A percentile compares a stretch with the other conserved stretches of the same genome.
These are phyloP conservation scores for Irpex sp. DNA, from an alignment of 1,284 basidiomycete species.

Conservation along the genomic window DNA sequence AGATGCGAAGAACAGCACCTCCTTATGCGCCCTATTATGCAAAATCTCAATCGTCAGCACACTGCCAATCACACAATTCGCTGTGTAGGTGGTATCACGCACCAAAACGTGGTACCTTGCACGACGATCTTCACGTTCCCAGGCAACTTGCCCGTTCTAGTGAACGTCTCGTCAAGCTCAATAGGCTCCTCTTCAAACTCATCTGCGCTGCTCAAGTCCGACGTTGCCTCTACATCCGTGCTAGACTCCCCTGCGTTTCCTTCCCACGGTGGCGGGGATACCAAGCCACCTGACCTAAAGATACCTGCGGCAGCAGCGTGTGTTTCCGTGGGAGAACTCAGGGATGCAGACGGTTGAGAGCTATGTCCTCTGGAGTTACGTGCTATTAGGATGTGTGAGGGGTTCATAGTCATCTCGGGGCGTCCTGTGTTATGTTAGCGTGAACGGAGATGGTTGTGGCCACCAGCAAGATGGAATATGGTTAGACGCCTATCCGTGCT, in stretches of 20 bases:
- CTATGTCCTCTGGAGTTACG: constrained; percentile 65
- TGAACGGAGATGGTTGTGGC: not conserved
- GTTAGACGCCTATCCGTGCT: not conserved
- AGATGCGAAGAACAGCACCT: constrained; percentile 79
- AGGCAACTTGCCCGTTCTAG: constrained; percentile 58
- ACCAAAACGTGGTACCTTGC: constrained; percentile 82
- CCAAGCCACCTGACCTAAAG: constrained; percentile 59
- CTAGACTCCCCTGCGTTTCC: constrained; percentile 59
- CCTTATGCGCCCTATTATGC: constrained; percentile 71
- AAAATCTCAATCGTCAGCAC: not conserved
- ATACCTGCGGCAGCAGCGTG: constrained; percentile 81
- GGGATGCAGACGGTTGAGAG: constrained; percentile 64
- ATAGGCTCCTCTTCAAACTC: constrained; percentile 57
- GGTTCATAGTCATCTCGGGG: constrained; percentile 59
- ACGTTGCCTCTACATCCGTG: constrained; percentile 55
- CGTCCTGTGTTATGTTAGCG: not conserved
- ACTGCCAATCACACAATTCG: not conserved
- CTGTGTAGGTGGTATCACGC: not conserved
- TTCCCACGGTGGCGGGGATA: constrained; percentile 65
- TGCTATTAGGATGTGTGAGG: constrained; percentile 81
- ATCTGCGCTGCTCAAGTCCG: constrained; percentile 61
- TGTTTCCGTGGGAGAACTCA: constrained; percentile 80
- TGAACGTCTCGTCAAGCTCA: constrained; percentile 73
- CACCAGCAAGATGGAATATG: not conserved
- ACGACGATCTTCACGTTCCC: constrained; percentile 85